These are phyloP conservation scores for Phytophthora tubulina DNA, from an alignment of 352 stramenopile species.

Conservation along the genomic window DNA sequence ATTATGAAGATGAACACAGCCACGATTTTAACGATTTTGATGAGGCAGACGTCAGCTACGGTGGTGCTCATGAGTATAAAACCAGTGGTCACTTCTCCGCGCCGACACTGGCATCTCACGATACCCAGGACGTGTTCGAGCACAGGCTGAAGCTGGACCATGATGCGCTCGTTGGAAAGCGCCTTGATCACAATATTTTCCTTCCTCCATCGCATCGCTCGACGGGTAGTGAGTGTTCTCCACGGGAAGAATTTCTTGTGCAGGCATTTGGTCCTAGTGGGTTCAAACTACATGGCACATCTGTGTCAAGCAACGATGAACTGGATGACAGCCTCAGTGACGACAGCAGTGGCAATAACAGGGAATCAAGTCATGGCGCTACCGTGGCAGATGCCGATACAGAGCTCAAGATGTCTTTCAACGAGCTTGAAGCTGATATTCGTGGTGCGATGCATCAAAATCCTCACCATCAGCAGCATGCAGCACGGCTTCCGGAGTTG, in stretches of 20 bases:
- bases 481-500: conserved; percentile 35
- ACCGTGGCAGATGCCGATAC: conserved; percentile 36
- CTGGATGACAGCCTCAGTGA: conserved; percentile 43
- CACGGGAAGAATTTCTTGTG: conserved; percentile 76
- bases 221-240: conserved; percentile 54
- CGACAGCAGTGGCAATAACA: conserved; percentile 43
- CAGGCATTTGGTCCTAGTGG: conserved; percentile 69
- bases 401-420: conserved; percentile 53
- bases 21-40: conserved; percentile 33
- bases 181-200: conserved; percentile 34
- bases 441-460: conserved; percentile 43
- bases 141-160: conserved; percentile 31
- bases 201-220: conserved; percentile 36
- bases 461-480: conserved; percentile 33
- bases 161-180: conserved; percentile 25
- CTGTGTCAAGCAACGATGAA: conserved; percentile 40
- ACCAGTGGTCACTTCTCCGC: conserved; percentile 16
- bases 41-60: conserved; percentile 10
- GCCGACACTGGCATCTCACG: conserved; percentile 17
- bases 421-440: conserved; percentile 47
- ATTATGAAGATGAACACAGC: conserved; percentile 35
- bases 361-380: conserved; percentile 21
- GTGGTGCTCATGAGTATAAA: conserved; percentile 20
- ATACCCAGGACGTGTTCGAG: conserved; percentile 37
- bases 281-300: conserved; percentile 55